phyloP scores from a whole-genome alignment of 1,139 yeast genomes.

The Taiozyma sp. region DNA sequence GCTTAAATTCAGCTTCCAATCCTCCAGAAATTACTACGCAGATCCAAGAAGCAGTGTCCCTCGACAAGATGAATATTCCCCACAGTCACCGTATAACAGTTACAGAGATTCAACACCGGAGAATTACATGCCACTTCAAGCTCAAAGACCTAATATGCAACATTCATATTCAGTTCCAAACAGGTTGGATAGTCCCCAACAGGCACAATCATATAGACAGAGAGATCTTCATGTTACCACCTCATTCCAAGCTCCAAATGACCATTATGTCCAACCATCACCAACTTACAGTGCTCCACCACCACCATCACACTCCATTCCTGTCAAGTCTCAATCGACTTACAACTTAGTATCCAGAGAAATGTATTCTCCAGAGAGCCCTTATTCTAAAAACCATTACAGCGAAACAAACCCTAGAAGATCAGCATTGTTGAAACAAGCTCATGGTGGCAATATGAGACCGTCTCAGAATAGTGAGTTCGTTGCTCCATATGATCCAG shows the following conservation, averaged over 20 bases:
- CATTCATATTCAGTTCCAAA: conserved; percentile 24
- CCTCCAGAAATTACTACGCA: conserved; percentile 18
- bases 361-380: conserved; percentile 1
- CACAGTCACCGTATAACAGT: conserved; percentile 9
- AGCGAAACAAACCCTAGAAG: neutral
- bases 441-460: conserved; percentile 1
- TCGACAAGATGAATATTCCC: conserved; percentile 1
- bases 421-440: conserved; percentile 3
- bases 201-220: neutral
- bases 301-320: conserved; percentile 19
- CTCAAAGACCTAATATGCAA: conserved; percentile 9
- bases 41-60: conserved; percentile 2
- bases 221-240: neutral
- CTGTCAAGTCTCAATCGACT: conserved; percentile 12
- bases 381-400: conserved; percentile 2
- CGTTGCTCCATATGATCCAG: conserved; percentile 26
- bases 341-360: conserved; percentile 1
- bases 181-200: conserved; percentile 3
- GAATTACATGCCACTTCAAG: conserved; percentile 1
- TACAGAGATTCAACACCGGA: neutral
- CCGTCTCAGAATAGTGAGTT: conserved; percentile 13
- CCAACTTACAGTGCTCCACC: conserved; percentile 10
- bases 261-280: neutral
- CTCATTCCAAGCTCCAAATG: neutral
- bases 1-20: conserved; percentile 22